Base-by-base conservation (phyloP, 2,329 filamentous ascomycete species). In the Coniochaeta sp. region DNA sequence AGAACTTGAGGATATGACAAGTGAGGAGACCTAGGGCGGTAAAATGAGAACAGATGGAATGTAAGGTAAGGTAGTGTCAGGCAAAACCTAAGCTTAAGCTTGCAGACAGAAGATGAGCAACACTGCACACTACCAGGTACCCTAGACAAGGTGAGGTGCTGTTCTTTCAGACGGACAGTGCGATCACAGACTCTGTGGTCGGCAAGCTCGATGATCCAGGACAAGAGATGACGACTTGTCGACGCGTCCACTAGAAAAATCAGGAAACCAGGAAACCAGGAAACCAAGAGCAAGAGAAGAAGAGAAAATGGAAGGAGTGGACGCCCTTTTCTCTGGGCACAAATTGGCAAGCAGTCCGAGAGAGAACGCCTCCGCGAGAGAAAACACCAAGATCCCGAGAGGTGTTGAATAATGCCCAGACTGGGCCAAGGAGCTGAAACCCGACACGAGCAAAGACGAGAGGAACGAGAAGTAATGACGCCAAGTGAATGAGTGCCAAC, bases 281-380 rank as follows among this genome's bases (percentile, higher is more conserved):
- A n/a, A n/a, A n/a, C n/a, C n/a, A n/a, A n/a, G n/a, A n/a, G n/a
- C n/a, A n/a, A n/a, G n/a, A n/a, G n/a, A n/a, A n/a, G n/a, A n/a
- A 16, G 47, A 28, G 14, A 30, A 30, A 30, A 52, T n/a, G 26
- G 26, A 52, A 28, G n/a, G 47, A 52, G 26, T 30, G 47, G 24
- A 52, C 47, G 47, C 47, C 44, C 47, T 52, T 28, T 52, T 52
- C 47, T 52, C 47, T 52, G 47, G 47, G 47, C 47, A 47, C 42
- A 47, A 47, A 26, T 47, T 26, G 42, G 47, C 47, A 52, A 47
- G 22, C 42, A 47, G 7, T 14, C n/a, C n/a, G 19, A 40, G 17
- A 4, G 38, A 40, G 38, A 6, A 14, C 38, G 7, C 17, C 7
- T 40, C 42, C 17, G 22, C 17, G 16, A 5, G 14, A 22, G n/a